Percentiles rank a stretch among this genome's conserved stretches.
Evolutionary conservation across 768 basidiomycete species (phyloP).

Genomic region (Glaciozyma antarctica): DNA sequence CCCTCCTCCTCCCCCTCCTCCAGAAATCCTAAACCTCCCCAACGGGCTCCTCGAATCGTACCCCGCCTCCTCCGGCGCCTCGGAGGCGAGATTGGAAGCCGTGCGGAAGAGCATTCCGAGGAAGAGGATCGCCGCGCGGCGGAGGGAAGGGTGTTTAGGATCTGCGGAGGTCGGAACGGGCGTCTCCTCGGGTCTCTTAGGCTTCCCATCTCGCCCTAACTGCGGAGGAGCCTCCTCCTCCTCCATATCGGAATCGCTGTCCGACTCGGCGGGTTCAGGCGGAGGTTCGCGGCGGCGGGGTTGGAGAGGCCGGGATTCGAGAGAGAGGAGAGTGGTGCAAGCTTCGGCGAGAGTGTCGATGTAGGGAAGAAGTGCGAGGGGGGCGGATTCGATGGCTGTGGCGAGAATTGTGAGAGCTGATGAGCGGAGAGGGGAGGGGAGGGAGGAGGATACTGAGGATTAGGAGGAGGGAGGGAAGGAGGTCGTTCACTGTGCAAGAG

Average conservation of each 20-base stretch:
- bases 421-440: conserved; percentile 64
- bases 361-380: conserved; percentile 57
- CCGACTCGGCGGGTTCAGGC: neutral
- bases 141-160: conserved; percentile 2
- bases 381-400: conserved; percentile 55
- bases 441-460: conserved; percentile 51
- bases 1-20: conserved; percentile 1
- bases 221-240: conserved; percentile 12
- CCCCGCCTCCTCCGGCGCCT: neutral
- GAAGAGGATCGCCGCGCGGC: conserved; percentile 5
- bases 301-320: conserved; percentile 36
- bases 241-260: neutral
- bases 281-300: neutral
- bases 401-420: conserved; percentile 64
- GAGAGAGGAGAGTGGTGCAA: conserved; percentile 62
- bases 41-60: no score
- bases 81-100: neutral
- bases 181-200: neutral
- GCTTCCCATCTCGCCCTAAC: conserved; percentile 2
- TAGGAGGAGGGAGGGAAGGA: conserved; percentile 63
- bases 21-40: conserved; percentile 4
- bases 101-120: conserved; percentile 5
- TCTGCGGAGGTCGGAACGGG: neutral
- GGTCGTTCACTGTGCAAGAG: conserved; percentile 47
- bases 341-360: conserved; percentile 53